Conservation (phyloP, 345 rosid genomes). For the Erodium maritimum region DNA sequence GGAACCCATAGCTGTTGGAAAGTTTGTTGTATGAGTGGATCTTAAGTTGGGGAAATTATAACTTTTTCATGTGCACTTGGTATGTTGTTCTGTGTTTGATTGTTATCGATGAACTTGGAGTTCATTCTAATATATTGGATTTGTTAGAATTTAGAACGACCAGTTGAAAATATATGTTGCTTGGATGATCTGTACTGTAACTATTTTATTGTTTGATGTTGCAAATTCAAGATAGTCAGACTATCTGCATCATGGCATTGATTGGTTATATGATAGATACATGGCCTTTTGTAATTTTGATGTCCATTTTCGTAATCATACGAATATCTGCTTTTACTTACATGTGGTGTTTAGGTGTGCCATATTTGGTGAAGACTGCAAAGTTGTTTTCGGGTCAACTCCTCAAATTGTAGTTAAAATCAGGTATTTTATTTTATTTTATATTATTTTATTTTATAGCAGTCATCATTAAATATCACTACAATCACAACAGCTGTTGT, state of each 20-base stretch:
- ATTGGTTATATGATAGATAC: neutral
- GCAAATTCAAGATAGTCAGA: neutral
- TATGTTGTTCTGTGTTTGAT: neutral
- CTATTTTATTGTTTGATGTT: neutral
- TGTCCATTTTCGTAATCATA: neutral
- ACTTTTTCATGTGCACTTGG: neutral
- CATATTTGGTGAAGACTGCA: conserved; percentile 89
- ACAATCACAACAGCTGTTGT: conserved; percentile 2
- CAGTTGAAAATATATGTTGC: neutral
- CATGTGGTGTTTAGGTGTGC: conserved; percentile 39
- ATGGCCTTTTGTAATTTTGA: conserved; percentile 1
- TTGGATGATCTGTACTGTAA: neutral
- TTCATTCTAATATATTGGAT: neutral
- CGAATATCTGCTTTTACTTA: conserved; percentile 2
- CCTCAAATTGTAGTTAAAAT: conserved; percentile 60
- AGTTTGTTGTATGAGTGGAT: too few species aligned
- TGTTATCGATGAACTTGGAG: neutral
- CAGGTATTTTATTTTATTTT: conserved; percentile 63
- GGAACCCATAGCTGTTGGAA: neutral
- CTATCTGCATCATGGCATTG: neutral
- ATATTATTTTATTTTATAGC: neutral
- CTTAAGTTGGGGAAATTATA: neutral
- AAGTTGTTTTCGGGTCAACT: conserved; percentile 43
- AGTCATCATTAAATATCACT: neutral
- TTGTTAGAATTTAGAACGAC: neutral